A percentile compares a stretch with the other conserved stretches of the same genome.
Evolutionary conservation across 306 rosid genomes (phyloP).

Genomic region (Notholithocarpus densiflorus): DNA sequence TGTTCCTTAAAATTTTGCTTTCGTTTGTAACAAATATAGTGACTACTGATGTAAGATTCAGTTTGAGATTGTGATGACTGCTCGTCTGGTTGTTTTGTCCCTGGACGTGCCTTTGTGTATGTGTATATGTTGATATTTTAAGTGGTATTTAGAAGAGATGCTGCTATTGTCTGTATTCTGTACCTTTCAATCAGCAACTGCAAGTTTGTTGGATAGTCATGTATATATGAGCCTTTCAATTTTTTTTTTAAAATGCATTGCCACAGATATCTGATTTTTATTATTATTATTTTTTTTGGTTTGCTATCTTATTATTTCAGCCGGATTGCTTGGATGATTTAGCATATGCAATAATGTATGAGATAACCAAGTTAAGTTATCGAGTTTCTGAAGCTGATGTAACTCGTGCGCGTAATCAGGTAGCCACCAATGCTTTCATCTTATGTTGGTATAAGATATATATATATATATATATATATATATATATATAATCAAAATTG

Average conservation of each 20-base stretch:
- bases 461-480: too few relatives aligned
- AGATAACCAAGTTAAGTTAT: conserved; percentile 71
- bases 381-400: conserved; percentile 85
- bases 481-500: background rate
- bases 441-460: background rate
- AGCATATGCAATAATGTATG: conserved; percentile 83
- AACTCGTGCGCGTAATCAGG: conserved; percentile 89
- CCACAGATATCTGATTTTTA: background rate
- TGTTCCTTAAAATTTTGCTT: background rate
- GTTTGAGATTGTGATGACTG: background rate
- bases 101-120: background rate
- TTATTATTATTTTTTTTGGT: background rate
- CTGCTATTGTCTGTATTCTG: background rate
- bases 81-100: background rate
- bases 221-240: background rate
- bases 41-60: background rate
- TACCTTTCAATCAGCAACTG: background rate
- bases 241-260: background rate
- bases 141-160: background rate
- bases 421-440: conserved; percentile 17
- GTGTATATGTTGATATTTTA: background rate
- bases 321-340: conserved; percentile 73
- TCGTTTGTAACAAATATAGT: background rate
- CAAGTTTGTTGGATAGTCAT: background rate
- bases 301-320: conserved; percentile 36